Evolutionary conservation across 2,329 filamentous ascomycete species (phyloP), one percentile per base, ranked within the genome.

Genomic region (Arthrocladium fulminans): DNA sequence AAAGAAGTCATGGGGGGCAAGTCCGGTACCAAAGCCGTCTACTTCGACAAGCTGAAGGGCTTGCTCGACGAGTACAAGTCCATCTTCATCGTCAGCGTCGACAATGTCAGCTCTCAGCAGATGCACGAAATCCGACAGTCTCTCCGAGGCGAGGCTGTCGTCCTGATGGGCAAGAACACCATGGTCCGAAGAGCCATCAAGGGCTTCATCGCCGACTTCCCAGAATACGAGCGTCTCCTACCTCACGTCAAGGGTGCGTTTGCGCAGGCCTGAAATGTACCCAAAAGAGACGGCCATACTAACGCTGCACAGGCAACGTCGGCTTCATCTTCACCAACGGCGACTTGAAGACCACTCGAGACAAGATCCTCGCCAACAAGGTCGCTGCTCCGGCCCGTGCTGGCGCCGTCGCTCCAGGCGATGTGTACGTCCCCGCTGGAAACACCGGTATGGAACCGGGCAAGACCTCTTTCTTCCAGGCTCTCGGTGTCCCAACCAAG

Each of bases 381-480:
- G 89, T 98, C 69, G 90, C 90, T 62, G 92, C 92, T 59, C 92
- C 92, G 59, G 92, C 92, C 63, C 88, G 92, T 87, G 90, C 92
- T 66, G 94, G 94, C 84, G 92, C 94, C 67, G 66, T 98, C 63
- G 94, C 92, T 61, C 92, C 94, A 61, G 74, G 69, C 67, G 94
- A 98, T 73, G 92, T 98, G 70, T 98, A 76, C 78, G 72, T 98
- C 61, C 92, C 92, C 61, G 92, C 89, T 63, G 92, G 92, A 75
- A 98, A 98, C 86, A 98, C 92, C 67, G 92, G 92, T 77, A 98
- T 98, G 92, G 92, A 98, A 75, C 94, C 92, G 70, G 94, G 94
- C 74, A 98, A 98, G 86, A 98, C 92, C 68, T 97, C 92, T 70
- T 98, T 98, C 88, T 98, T 98, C 89, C 92, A 98, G 84, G 92